These are phyloP conservation scores for Collybia mongolica DNA, from an alignment of 768 basidiomycete species.

Conservation along the genomic window DNA sequence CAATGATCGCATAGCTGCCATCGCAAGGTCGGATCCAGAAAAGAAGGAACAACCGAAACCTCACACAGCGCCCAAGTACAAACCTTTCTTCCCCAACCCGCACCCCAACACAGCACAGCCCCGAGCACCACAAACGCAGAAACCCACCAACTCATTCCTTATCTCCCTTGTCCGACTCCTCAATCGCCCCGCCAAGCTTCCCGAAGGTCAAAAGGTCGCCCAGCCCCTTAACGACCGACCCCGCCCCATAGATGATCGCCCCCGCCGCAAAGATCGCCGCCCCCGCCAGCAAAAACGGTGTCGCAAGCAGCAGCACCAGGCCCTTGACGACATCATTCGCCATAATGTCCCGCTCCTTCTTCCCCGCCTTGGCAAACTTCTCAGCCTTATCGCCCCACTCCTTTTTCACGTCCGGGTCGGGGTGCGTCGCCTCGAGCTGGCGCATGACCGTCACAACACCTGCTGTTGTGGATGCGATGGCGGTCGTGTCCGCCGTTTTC, in stretches of 20 bases:
- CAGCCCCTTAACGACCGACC: slow-evolving; percentile 6
- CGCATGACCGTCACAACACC: neutral
- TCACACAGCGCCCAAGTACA: too few species aligned
- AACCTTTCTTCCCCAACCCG: too few species aligned
- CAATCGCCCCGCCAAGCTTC: neutral
- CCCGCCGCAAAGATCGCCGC: slow-evolving; percentile 6
- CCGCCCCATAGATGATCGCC: slow-evolving; percentile 4
- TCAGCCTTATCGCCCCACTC: neutral
- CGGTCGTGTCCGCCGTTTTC: neutral
- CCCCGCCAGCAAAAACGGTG: slow-evolving; percentile 3
- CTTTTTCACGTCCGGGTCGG: neutral
- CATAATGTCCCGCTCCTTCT: neutral
- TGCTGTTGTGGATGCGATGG: neutral
- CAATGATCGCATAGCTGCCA: too few species aligned
- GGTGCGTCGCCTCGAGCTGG: neutral
- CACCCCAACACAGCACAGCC: too few species aligned
- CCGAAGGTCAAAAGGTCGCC: slow-evolving; percentile 1
- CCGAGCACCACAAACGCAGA: too few species aligned
- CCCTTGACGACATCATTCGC: neutral
- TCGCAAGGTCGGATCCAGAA: too few species aligned
- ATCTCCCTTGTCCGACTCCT: too few species aligned
- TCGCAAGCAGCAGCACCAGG: neutral
- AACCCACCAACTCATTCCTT: too few species aligned
- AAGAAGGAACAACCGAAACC: too few species aligned
- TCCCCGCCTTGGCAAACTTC: neutral